These are phyloP conservation scores for Zalaria sp. DNA, from an alignment of 2,329 filamentous ascomycete genomes.

Conservation along the genomic window DNA sequence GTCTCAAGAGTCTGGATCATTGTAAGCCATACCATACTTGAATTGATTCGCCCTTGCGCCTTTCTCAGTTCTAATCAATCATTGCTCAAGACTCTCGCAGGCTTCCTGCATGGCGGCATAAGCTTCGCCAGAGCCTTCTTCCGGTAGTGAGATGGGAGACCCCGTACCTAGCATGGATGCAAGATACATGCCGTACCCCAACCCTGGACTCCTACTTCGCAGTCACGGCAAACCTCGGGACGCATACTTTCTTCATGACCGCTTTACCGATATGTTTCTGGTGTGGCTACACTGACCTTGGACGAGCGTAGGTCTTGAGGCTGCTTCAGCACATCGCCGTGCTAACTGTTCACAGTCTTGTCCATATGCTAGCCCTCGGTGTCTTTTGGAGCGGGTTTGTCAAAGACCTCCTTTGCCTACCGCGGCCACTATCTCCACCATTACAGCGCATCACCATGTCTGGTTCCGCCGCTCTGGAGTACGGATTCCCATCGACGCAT, in stretches of 20 bases:
- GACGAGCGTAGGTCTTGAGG: constrained; percentile 58
- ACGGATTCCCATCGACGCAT: constrained; percentile 94
- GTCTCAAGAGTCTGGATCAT: constrained; percentile 4
- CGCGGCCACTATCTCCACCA: constrained; percentile 80
- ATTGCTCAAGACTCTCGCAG: constrained; percentile 15
- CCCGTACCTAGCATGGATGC: constrained; percentile 77
- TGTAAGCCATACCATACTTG: constrained; percentile 1
- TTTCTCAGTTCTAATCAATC: background rate
- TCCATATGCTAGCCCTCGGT: constrained; percentile 51
- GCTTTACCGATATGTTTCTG: constrained; percentile 90
- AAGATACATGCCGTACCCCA: constrained; percentile 65
- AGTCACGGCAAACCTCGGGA: constrained; percentile 88
- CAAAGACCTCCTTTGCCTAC: constrained; percentile 87
- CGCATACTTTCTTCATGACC: constrained; percentile 98
- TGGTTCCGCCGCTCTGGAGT: constrained; percentile 84
- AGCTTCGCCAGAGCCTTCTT: constrained; percentile 64
- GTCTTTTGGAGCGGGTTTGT: constrained; percentile 68
- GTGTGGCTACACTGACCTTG: constrained; percentile 77
- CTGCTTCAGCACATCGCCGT: background rate
- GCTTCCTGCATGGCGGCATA: constrained; percentile 80
- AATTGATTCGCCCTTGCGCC: background rate
- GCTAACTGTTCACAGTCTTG: constrained; percentile 16
- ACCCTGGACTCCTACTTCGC: constrained; percentile 93
- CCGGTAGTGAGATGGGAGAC: constrained; percentile 91
- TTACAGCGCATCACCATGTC: constrained; percentile 95